Evolutionary conservation across 2,329 filamentous ascomycete species (phyloP), one percentile per base, ranked within the genome.

Genomic region (Beauveria sp.): DNA sequence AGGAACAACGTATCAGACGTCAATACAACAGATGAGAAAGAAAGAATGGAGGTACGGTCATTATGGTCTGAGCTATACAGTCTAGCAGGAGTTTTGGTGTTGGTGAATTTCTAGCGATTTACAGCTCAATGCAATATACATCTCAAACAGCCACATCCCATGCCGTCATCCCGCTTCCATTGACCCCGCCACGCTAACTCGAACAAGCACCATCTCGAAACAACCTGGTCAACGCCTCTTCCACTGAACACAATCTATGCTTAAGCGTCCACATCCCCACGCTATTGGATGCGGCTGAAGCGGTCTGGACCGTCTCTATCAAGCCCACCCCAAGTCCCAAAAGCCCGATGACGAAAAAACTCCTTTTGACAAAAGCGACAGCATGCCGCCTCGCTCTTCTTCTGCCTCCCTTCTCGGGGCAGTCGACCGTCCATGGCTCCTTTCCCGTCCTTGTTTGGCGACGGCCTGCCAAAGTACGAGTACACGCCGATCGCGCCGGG

Each of bases 201-300:
- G 26, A 41, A 41, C 20, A 41, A 24, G 30, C n/a, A 14, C 9
- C 34, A 37, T 51, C 8, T 51, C 18, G 18, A 24, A 20, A 9
- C 28, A 20, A 12, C 28, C 47, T 7, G 18, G 16, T 50, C 16
- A 7, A 26, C 24, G 14, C 9, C 28, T 28, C 12, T 10, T 50
- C 12, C 43, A 22, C 43, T 46, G 5, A 24, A n/a, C 2, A 8
- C 24, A 16, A 10, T 26, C 10, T 46, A 30, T 44, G 26, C 28
- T 48, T 48, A 8, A 48, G 16, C 56, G 57, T 20, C 22, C 2
- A 22, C 37, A 26, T 24, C 18, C 28, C 24, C 16, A 18, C 51
- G 26, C 58, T 55, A 61, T 61, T 61, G 58, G 53, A 55, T 55
- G 58, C 51, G 58, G 58, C 58, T 61, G 58, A 61, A 55, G 24